Percentiles rank a stretch among this genome's conserved stretches.
phyloP scores from a whole-genome alignment of 2,329 filamentous ascomycete species.

The Ophiostoma perfectum region DNA sequence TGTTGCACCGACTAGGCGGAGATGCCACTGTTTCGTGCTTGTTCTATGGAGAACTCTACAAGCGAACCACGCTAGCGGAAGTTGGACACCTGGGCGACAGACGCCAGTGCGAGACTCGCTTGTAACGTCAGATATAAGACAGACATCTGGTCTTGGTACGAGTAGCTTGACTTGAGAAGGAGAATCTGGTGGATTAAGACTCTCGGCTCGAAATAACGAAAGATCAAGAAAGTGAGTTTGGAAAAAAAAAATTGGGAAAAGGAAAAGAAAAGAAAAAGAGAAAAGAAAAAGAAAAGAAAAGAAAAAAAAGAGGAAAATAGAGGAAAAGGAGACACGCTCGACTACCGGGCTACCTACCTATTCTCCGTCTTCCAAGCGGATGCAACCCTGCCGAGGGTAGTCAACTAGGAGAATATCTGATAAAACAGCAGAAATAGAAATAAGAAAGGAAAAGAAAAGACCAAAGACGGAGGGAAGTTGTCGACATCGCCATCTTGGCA shows the following conservation, averaged over 20 bases:
- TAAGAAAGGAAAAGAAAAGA: neutral
- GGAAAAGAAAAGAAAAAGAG: neutral
- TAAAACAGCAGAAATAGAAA: neutral
- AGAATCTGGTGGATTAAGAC: too few species aligned
- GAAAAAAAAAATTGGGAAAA: neutral
- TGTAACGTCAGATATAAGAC: neutral
- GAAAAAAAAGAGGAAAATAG: neutral
- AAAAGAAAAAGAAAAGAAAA: neutral
- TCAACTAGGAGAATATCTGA: too few species aligned
- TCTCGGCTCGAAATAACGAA: too few species aligned
- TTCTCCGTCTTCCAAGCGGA: too few species aligned
- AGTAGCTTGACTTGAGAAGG: too few species aligned
- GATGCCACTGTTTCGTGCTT: neutral
- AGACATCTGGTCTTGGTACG: too few species aligned
- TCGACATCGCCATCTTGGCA: constrained; percentile 2
- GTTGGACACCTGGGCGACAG: neutral
- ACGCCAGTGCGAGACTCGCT: neutral
- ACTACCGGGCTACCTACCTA: too few species aligned
- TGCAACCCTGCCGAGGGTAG: too few species aligned
- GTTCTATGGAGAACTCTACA: neutral
- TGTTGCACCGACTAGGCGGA: neutral
- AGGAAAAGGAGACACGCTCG: neutral
- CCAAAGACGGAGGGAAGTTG: neutral
- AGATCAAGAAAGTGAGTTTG: too few species aligned
- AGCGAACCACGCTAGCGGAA: neutral